A percentile compares a stretch with the other conserved stretches of the same genome.
Evolutionary conservation across 331 rosid species (phyloP).

Genomic region (Ulmus americana): DNA sequence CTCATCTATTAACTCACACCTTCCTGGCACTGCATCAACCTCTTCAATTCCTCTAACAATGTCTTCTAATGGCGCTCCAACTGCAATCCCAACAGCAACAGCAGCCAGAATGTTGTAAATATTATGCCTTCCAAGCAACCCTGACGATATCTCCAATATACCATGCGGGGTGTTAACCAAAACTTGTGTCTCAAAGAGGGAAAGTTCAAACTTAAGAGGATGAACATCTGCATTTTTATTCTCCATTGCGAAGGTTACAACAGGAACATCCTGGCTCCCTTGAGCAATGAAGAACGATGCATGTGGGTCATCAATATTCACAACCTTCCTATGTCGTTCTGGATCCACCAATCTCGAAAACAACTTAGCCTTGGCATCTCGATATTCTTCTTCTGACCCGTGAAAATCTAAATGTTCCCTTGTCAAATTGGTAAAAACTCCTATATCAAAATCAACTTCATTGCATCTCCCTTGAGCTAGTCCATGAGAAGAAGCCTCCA

Average conservation of each 20-base stretch:
- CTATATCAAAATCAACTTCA: slow-evolving; percentile 89
- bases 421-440: slow-evolving; percentile 69
- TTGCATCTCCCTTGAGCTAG: slow-evolving; percentile 54
- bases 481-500: slow-evolving; percentile 62
- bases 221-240: slow-evolving; percentile 79
- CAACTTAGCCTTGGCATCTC: slow-evolving; percentile 55
- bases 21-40: slow-evolving; percentile 92
- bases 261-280: slow-evolving; percentile 76
- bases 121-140: slow-evolving; percentile 83
- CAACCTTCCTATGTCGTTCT: slow-evolving; percentile 76
- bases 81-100: slow-evolving; percentile 88
- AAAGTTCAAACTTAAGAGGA: slow-evolving; percentile 77
- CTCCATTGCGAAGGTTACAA: slow-evolving; percentile 80
- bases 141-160: slow-evolving; percentile 87
- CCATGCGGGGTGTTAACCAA: slow-evolving; percentile 86
- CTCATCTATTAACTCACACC: slow-evolving; percentile 91
- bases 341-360: slow-evolving; percentile 83
- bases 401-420: slow-evolving; percentile 48
- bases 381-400: slow-evolving; percentile 49
- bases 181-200: slow-evolving; percentile 93
- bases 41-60: slow-evolving; percentile 96
- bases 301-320: slow-evolving; percentile 73
- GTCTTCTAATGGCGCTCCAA: slow-evolving; percentile 92
- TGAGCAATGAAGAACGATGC: slow-evolving; percentile 54
- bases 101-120: slow-evolving; percentile 88